Conservation (phyloP, 2,329 filamentous ascomycete species). For the Pseudonectria foliicola region DNA sequence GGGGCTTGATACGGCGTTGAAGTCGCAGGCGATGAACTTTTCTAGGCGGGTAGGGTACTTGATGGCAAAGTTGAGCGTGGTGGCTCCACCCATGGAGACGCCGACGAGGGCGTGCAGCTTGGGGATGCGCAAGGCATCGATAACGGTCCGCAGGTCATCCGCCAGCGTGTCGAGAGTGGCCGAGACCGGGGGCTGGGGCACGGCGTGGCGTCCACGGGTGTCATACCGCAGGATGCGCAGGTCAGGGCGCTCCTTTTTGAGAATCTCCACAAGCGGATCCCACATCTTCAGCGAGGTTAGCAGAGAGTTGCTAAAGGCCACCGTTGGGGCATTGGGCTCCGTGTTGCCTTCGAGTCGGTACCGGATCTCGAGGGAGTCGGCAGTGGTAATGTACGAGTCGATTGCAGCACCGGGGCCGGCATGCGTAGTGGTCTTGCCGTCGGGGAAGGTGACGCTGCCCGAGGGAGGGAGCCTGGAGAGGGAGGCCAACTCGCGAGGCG, state of each 20-base stretch:
- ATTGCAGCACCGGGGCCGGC: conserved; percentile 48
- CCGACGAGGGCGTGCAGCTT: conserved; percentile 63
- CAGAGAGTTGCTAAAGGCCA: conserved; percentile 75
- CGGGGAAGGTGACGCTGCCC: conserved; percentile 46
- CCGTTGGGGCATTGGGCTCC: conserved; percentile 58
- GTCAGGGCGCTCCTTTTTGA: conserved; percentile 51
- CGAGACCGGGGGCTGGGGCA: conserved; percentile 40
- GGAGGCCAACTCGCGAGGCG: conserved; percentile 58
- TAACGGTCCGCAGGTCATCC: conserved; percentile 57
- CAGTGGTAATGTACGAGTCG: conserved; percentile 59
- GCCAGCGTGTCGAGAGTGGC: conserved; percentile 60
- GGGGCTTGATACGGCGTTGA: conserved; percentile 63
- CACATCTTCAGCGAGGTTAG: conserved; percentile 75
- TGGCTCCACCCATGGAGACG: conserved; percentile 76
- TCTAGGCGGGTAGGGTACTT: conserved; percentile 51
- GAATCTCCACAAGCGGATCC: conserved; percentile 62
- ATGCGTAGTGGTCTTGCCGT: conserved; percentile 48
- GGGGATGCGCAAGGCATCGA: conserved; percentile 62
- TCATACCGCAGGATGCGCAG: conserved; percentile 74
- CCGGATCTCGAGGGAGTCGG: conserved; percentile 61
- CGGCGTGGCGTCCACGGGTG: conserved; percentile 58
- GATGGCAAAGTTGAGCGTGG: conserved; percentile 65
- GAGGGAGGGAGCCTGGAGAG: conserved; percentile 42
- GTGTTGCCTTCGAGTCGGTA: conserved; percentile 71
- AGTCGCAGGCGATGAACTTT: conserved; percentile 69